Percentiles rank a stretch among this genome's conserved stretches.
Evolutionary conservation across 1,284 basidiomycete genomes (phyloP).

Genomic region (Malassezia furfur): DNA sequence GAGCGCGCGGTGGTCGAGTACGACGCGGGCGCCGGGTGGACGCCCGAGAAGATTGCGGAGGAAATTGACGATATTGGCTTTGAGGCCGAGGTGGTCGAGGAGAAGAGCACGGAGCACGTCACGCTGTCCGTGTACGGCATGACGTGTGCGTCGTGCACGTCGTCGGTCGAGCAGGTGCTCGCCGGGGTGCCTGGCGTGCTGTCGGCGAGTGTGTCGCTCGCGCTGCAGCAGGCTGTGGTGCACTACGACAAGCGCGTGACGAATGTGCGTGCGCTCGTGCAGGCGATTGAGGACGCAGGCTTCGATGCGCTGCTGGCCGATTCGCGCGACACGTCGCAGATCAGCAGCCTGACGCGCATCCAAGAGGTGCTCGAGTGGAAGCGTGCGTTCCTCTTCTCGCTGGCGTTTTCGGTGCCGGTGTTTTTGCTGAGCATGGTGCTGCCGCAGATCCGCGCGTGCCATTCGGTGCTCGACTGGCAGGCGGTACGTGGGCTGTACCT

Average conservation of each 20-base stretch:
- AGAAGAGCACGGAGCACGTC: constrained; percentile 13
- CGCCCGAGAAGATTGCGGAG: constrained; percentile 58
- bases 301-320: constrained; percentile 79
- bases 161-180: constrained; percentile 66
- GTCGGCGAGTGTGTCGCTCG: constrained; percentile 29
- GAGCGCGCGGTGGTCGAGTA: constrained; percentile 86
- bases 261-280: constrained; percentile 34
- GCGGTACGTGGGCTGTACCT: constrained; percentile 56
- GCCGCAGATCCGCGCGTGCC: constrained; percentile 54
- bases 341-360: constrained; percentile 77
- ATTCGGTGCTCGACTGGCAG: constrained; percentile 36
- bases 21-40: constrained; percentile 65
- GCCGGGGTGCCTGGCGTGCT: constrained; percentile 54
- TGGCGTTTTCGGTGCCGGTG: constrained; percentile 77
- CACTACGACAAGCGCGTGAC: constrained; percentile 27
- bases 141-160: constrained; percentile 74
- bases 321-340: constrained; percentile 71
- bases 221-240: constrained; percentile 32
- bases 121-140: constrained; percentile 73
- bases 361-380: constrained; percentile 88
- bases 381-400: constrained; percentile 64
- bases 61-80: constrained; percentile 89
- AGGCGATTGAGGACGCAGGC: constrained; percentile 62
- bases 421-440: constrained; percentile 85
- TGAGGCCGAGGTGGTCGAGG: constrained; percentile 55